Evolutionary conservation across 164 flowering plant species (phyloP), one percentile per base, ranked within the genome.

Genomic region (Berberis thunbergii): DNA sequence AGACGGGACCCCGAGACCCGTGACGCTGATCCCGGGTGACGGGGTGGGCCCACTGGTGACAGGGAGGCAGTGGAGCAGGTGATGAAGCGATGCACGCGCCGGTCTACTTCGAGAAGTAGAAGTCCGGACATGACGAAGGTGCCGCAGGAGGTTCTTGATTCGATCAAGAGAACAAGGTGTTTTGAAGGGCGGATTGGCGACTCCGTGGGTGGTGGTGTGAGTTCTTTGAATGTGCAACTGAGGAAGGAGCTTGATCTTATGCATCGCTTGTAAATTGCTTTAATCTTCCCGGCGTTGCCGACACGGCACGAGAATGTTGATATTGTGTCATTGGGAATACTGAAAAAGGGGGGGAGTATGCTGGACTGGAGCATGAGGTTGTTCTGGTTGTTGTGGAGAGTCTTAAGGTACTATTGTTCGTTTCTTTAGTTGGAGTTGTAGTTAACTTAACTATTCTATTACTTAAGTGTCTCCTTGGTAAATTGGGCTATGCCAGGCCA

Each of bases 361-460:
- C 97, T 0, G 97, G 97, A 2, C 80, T 88, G 43, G 97, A 91
- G 77, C 97, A 91, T 59, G 97, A 91, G 79, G 97, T 91, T 40
- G 95, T 90, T 65, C 95, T 95, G 39, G 97, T 92, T 53, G 97
- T 90, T 13, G 95, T 90, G 1, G 97, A 91, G 74, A 88, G 93
- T 65, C 87, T 91, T 3, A 91, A 91, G 93, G 97, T 91, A 64
- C 57, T 43, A 12, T 43, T 45, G 1, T 26, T 26, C 26, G 26
- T 26, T 26, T 26, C 26, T 26, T 26, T 26, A 26, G 26, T 26
- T 26, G 26, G 26, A 26, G n/a, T n/a, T n/a, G n/a, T n/a, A n/a
- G n/a, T n/a, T n/a, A n/a, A n/a, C 0, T 26, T 26, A 26, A 26
- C 26, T 26, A 26, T 26, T 26, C 26, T 26, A 0, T 26, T 26